Conservation (phyloP, 805 yeast genomes). For the Kregervanrija pseudodelftensis region DNA sequence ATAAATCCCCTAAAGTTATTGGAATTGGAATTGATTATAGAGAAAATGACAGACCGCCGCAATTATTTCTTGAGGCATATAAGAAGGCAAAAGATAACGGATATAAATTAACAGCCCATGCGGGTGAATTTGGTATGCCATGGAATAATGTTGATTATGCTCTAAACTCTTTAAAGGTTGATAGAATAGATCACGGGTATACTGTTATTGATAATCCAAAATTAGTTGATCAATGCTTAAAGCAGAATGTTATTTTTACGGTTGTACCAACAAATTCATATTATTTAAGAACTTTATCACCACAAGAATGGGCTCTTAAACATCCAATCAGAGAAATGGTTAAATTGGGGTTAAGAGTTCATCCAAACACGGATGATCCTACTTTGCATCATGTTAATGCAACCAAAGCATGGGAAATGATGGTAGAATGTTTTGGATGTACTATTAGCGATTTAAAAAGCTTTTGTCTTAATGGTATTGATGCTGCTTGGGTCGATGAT, state of each 20-base stretch:
- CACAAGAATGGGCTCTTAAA: slow-evolving; percentile 24
- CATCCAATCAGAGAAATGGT: slow-evolving; percentile 27
- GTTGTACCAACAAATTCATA: slow-evolving; percentile 29
- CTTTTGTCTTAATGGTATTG: slow-evolving; percentile 22
- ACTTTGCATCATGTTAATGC: slow-evolving; percentile 25
- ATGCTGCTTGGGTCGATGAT: slow-evolving; percentile 24
- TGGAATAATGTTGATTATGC: slow-evolving; percentile 24
- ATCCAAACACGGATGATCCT: slow-evolving; percentile 29
- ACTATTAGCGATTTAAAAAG: slow-evolving; percentile 15
- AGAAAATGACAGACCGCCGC: slow-evolving; percentile 25
- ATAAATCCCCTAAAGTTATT: slow-evolving; percentile 16
- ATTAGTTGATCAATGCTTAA: slow-evolving; percentile 19
- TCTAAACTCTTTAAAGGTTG: slow-evolving; percentile 18
- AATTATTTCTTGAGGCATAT: slow-evolving; percentile 22
- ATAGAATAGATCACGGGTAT: slow-evolving; percentile 27
- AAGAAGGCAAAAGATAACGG: slow-evolving; percentile 18
- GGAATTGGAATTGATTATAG: slow-evolving; percentile 29
- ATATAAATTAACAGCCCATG: slow-evolving; percentile 24
- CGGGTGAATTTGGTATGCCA: slow-evolving; percentile 26
- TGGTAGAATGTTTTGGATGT: slow-evolving; percentile 25
- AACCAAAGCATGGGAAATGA: slow-evolving; percentile 26
- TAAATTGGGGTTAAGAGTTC: slow-evolving; percentile 19
- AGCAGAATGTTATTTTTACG: slow-evolving; percentile 17
- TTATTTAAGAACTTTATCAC: slow-evolving; percentile 21
- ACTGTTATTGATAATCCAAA: slow-evolving; percentile 23